phyloP scores from a whole-genome alignment of 176 grass and related monocot species.

The Eragrostis nindensis region DNA sequence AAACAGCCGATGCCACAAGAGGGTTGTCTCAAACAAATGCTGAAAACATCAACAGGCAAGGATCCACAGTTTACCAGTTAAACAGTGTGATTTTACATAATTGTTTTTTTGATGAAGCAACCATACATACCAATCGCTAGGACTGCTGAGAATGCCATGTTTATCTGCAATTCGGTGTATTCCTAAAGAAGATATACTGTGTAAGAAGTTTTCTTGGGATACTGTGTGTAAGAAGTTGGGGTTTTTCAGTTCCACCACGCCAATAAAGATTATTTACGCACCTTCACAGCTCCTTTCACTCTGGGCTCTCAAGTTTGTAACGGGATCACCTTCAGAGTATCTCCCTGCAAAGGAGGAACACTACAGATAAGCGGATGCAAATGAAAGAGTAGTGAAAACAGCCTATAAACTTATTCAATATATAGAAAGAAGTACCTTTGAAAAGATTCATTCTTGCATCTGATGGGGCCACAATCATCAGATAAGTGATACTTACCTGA shows the following conservation, averaged over 20 bases:
- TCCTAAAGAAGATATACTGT: constrained; percentile 47
- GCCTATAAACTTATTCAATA: background rate
- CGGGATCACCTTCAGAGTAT: constrained; percentile 90
- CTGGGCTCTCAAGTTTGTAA: constrained; percentile 72
- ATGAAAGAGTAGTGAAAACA: background rate
- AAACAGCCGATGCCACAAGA: constrained; percentile 71
- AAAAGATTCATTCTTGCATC: constrained; percentile 95
- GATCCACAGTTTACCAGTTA: background rate
- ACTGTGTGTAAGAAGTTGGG: constrained; percentile 14
- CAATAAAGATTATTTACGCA: constrained; percentile 23
- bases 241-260: background rate
- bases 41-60: constrained; percentile 36
- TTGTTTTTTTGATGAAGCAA: background rate
- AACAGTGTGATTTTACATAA: background rate
- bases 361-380: background rate
- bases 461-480: constrained; percentile 33
- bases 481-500: constrained; percentile 79
- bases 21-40: constrained; percentile 68
- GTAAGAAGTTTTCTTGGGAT: background rate
- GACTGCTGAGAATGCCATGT: constrained; percentile 57
- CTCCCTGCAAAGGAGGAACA: constrained; percentile 57
- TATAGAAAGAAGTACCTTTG: constrained; percentile 48
- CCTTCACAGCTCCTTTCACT: constrained; percentile 67
- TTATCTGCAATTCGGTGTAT: constrained; percentile 64
- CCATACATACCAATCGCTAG: constrained; percentile 80